These are phyloP conservation scores for Fraxinus dipetala DNA, from an alignment of 305 asterid genomes.

Conservation along the genomic window DNA sequence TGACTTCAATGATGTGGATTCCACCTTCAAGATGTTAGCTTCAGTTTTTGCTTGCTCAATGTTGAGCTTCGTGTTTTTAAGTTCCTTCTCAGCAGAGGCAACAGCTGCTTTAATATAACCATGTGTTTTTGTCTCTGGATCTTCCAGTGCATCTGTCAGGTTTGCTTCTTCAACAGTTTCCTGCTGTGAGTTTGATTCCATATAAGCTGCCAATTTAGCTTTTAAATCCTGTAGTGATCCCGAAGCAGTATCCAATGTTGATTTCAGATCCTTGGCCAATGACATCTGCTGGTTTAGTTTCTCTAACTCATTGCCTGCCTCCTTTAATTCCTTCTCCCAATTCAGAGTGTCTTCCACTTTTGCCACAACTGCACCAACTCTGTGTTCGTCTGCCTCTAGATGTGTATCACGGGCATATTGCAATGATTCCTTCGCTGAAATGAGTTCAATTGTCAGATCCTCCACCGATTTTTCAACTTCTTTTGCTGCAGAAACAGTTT, in stretches of 20 bases:
- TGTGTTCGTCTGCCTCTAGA: slow-evolving; percentile 82
- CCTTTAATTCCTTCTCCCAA: slow-evolving; percentile 75
- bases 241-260: slow-evolving; percentile 52
- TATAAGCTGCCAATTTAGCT: slow-evolving; percentile 70
- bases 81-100: slow-evolving; percentile 59
- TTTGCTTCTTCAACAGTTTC: slow-evolving; percentile 37
- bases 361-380: slow-evolving; percentile 74
- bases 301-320: slow-evolving; percentile 66
- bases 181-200: slow-evolving; percentile 55
- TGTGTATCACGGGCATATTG: slow-evolving; percentile 83
- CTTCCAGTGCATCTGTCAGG: slow-evolving; percentile 28
- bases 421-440: slow-evolving; percentile 63
- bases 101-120: slow-evolving; percentile 54
- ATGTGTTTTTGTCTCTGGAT: slow-evolving; percentile 51
- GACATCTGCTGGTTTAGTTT: slow-evolving; percentile 51
- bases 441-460: slow-evolving; percentile 68
- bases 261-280: slow-evolving; percentile 55
- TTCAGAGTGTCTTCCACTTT: slow-evolving; percentile 63
- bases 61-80: slow-evolving; percentile 54
- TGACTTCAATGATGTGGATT: slow-evolving; percentile 53
- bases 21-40: slow-evolving; percentile 57
- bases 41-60: slow-evolving; percentile 58
- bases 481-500: slow-evolving; percentile 50
- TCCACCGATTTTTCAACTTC: slow-evolving; percentile 73
- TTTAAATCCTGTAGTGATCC: slow-evolving; percentile 53